phyloP scores from a whole-genome alignment of 1,284 basidiomycete genomes.

The Dichomitus squalens region DNA sequence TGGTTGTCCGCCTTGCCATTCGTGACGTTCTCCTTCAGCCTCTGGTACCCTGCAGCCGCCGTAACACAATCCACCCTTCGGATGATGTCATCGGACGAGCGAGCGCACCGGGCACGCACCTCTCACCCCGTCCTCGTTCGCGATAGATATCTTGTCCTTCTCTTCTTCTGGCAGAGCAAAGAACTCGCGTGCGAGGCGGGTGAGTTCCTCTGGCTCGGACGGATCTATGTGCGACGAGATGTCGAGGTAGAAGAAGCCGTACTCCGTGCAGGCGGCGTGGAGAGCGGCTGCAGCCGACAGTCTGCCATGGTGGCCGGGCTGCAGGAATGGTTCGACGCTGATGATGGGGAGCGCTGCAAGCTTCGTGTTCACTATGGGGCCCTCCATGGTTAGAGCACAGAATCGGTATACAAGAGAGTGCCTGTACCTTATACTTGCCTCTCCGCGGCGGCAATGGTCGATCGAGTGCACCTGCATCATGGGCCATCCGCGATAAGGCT shows the following conservation, averaged over 20 bases:
- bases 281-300: conserved; percentile 57
- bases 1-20: conserved; percentile 84
- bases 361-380: not conserved
- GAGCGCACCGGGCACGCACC: conserved; percentile 47
- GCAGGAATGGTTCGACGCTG: conserved; percentile 57
- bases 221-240: conserved; percentile 58
- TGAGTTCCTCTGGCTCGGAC: conserved; percentile 66
- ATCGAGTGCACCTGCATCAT: too few relatives aligned
- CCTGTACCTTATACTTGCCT: too few relatives aligned
- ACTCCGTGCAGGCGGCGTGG: conserved; percentile 74
- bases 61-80: too few relatives aligned
- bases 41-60: conserved; percentile 78
- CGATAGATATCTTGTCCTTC: conserved; percentile 71
- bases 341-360: conserved; percentile 34
- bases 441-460: too few relatives aligned
- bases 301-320: conserved; percentile 39
- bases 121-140: conserved; percentile 70
- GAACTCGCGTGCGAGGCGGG: conserved; percentile 67
- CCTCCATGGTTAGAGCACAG: conserved; percentile 1
- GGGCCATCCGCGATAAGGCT: too few relatives aligned
- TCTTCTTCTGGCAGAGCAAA: conserved; percentile 70
- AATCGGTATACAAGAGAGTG: too few relatives aligned
- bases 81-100: not conserved
- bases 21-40: conserved; percentile 82
- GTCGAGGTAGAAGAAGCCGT: conserved; percentile 87